Evolutionary conservation across 495 filamentous ascomycete species (phyloP).

Genomic region (Neurospora sp.): DNA sequence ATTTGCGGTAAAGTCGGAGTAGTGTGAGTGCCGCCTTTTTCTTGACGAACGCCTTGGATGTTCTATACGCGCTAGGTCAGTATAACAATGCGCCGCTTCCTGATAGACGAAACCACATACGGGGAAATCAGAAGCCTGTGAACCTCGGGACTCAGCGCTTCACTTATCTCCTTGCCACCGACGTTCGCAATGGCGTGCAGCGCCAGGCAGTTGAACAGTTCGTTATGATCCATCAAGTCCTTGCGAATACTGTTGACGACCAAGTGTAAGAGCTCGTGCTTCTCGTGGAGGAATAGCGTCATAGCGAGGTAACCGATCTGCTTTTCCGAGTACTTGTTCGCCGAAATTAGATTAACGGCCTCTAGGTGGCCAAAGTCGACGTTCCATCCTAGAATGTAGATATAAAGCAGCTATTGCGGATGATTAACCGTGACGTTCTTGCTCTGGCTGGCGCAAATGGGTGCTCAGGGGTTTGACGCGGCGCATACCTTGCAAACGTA

Average conservation of each 20-base stretch:
- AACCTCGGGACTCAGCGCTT: conserved; percentile 85
- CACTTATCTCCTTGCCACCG: conserved; percentile 92
- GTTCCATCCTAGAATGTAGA: conserved; percentile 98
- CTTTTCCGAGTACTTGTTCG: conserved; percentile 96
- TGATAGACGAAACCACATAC: conserved; percentile 40
- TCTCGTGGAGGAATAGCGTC: conserved; percentile 92
- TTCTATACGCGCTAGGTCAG: conserved; percentile 38
- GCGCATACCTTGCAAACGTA: conserved; percentile 87
- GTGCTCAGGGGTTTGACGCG: neutral
- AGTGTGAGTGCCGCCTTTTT: conserved; percentile 97
- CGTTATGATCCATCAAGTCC: conserved; percentile 87
- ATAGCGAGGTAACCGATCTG: conserved; percentile 98
- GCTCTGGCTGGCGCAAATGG: neutral
- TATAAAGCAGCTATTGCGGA: conserved; percentile 69
- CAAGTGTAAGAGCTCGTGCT: conserved; percentile 90
- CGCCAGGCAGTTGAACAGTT: conserved; percentile 95
- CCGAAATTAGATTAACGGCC: conserved; percentile 94
- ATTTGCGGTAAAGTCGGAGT: conserved; percentile 91
- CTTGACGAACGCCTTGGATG: conserved; percentile 96
- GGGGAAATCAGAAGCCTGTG: conserved; percentile 92
- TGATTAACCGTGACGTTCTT: conserved; percentile 15
- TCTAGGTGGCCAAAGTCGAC: conserved; percentile 98
- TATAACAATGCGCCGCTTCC: neutral
- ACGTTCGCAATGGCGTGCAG: conserved; percentile 98
- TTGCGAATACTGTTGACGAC: conserved; percentile 99